Conservation (phyloP, 2,329 filamentous ascomycete genomes). For the Colletotrichum magnum region DNA sequence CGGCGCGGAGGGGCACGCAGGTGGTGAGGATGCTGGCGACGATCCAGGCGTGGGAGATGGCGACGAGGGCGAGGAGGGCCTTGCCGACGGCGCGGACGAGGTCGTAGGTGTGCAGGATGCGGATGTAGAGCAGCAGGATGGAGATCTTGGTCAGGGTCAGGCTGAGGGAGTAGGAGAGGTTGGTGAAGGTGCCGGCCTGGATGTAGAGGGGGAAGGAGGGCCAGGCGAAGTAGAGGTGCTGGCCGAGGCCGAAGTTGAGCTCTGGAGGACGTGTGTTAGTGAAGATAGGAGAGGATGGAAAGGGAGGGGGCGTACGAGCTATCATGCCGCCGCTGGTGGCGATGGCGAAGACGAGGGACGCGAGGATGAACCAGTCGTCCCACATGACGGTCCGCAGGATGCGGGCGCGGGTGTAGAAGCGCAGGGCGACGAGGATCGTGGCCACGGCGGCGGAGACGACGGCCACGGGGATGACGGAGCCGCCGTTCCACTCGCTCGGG, state of each 20-base stretch:
- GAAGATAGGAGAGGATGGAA: neutral
- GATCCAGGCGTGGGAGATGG: slow-evolving; percentile 44
- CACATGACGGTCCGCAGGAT: slow-evolving; percentile 51
- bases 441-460: slow-evolving; percentile 44
- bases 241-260: slow-evolving; percentile 35
- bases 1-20: slow-evolving; percentile 42
- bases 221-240: slow-evolving; percentile 27
- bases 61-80: slow-evolving; percentile 39
- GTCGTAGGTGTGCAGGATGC: slow-evolving; percentile 45
- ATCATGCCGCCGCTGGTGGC: slow-evolving; percentile 39
- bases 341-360: slow-evolving; percentile 46
- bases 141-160: slow-evolving; percentile 43
- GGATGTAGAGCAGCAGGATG: slow-evolving; percentile 45
- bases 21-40: slow-evolving; percentile 42
- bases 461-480: slow-evolving; percentile 40
- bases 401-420: slow-evolving; percentile 51
- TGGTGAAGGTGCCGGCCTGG: slow-evolving; percentile 36
- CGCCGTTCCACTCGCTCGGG: slow-evolving; percentile 38
- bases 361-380: slow-evolving; percentile 53
- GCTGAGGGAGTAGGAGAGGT: slow-evolving; percentile 41
- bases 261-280: slow-evolving; percentile 21
- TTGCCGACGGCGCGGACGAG: slow-evolving; percentile 45
- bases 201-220: slow-evolving; percentile 21
- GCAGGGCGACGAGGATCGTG: slow-evolving; percentile 47
- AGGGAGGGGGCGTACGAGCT: slow-evolving; percentile 21